Evolutionary conservation across 805 yeast genomes (phyloP), one percentile per base, ranked within the genome.

Genomic region (Zygosaccharomyces bailii): DNA sequence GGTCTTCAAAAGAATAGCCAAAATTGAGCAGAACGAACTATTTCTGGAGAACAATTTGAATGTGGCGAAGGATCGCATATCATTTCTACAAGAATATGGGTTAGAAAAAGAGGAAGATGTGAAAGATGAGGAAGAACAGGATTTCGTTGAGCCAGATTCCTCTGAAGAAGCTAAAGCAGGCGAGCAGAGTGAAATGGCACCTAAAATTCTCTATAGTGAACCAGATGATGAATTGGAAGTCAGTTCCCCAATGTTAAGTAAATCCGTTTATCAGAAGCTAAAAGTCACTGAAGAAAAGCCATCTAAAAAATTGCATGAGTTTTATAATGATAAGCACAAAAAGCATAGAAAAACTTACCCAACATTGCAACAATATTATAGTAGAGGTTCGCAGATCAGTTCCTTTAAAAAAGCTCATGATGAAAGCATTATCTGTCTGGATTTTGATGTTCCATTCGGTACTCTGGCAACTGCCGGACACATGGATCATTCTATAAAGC

Each of bases 401-500:
- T 60, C 70, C 11, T 66, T 82, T 34, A 58, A 69, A 11, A 43
- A 50, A 11, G 80, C 80, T 1, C 86, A 82, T 55, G 70, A 69
- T 3, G 78, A 73, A 34, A 51, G 76, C 2, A 68, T 85, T 17
- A 73, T 78, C 1, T 71, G 79, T 25, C 59, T 84, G 46, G 89
- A 81, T 51, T 84, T 84, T 59, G 88, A 84, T 57, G 69, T 75
- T 18, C 91, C 91, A 10, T 84, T 81, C 63, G 90, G 89, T 2
- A 79, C 80, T 1, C 54, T 87, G 62, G 90, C 88, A 1, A 76
- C 90, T 11, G 87, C 96, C 0, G 63, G 60, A 2, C 78, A 88
- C 9, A 66, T 79, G 53, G 96, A 88, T 60, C 86, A 82, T 59
- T 78, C 84, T 0, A 83, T 88, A 3, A 74, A 83, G 51, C 84